A percentile compares a stretch with the other conserved stretches of the same genome.
phyloP scores from a whole-genome alignment of 768 basidiomycete species.

The Pisolithus albus region DNA sequence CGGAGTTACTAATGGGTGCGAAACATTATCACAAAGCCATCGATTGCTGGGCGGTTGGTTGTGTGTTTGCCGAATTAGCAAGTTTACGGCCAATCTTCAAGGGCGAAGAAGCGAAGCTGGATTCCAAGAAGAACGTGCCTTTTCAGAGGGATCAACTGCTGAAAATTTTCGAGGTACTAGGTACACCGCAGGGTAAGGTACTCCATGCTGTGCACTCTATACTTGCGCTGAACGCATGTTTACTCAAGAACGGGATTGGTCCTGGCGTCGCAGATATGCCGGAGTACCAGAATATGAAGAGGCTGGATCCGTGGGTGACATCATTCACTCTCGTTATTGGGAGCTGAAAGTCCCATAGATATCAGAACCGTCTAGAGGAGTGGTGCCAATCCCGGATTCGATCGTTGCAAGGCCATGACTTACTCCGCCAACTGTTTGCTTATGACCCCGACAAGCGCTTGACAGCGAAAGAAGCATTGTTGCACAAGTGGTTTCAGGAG shows the following conservation, averaged over 20 bases:
- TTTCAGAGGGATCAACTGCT: conserved; percentile 94
- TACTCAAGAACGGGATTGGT: conserved; percentile 77
- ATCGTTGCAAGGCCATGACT: conserved; percentile 62
- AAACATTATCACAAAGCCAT: conserved; percentile 97
- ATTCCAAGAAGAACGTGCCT: conserved; percentile 94
- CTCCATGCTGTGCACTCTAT: conserved; percentile 1
- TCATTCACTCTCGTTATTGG: neutral
- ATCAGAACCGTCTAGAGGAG: conserved; percentile 52
- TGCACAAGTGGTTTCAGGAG: conserved; percentile 88
- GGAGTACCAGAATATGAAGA: conserved; percentile 78
- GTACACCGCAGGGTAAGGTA: conserved; percentile 69
- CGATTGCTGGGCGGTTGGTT: conserved; percentile 97
- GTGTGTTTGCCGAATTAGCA: conserved; percentile 93
- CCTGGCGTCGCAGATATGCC: conserved; percentile 79
- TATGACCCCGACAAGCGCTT: conserved; percentile 88
- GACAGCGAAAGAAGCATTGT: conserved; percentile 73
- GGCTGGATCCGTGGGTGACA: conserved; percentile 59
- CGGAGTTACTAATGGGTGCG: conserved; percentile 91
- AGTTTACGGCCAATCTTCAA: conserved; percentile 96
- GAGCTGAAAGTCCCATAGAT: conserved; percentile 33
- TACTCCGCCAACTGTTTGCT: conserved; percentile 78
- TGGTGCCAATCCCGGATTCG: conserved; percentile 73
- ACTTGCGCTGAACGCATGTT: neutral
- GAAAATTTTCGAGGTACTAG: conserved; percentile 94
- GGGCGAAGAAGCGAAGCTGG: conserved; percentile 96